Percentiles rank a stretch among this genome's conserved stretches.
phyloP scores from a whole-genome alignment of 768 basidiomycete genomes.

The Melanogaster broomeanus region DNA sequence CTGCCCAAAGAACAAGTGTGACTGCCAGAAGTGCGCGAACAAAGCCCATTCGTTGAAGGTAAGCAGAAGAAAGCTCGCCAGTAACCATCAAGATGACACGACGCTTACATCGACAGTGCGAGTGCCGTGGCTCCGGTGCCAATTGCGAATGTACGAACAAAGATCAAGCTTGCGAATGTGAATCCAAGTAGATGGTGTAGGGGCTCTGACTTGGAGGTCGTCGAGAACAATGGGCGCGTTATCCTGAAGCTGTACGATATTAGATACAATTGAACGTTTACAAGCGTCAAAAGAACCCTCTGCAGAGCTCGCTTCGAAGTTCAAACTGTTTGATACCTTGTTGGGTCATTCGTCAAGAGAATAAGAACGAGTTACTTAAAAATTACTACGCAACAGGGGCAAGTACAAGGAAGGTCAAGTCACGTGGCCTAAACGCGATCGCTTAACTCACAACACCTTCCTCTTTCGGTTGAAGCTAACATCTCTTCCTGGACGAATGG shows the following conservation, averaged over 20 bases:
- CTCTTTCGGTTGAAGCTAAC: constrained; percentile 16
- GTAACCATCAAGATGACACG: not conserved
- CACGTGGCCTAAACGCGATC: constrained; percentile 5
- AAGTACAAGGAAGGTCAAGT: constrained; percentile 8
- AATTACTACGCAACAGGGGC: not conserved
- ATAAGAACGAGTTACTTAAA: no score
- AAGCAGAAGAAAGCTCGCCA: not conserved
- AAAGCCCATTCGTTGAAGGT: constrained; percentile 27
- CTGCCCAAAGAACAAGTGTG: constrained; percentile 32
- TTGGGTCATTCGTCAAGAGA: not conserved
- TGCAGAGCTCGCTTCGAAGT: not conserved
- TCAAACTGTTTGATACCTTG: not conserved
- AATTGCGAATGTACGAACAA: constrained; percentile 19
- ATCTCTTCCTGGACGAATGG: not conserved
- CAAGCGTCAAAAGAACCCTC: not conserved
- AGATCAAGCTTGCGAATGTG: constrained; percentile 16
- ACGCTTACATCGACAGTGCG: constrained; percentile 14
- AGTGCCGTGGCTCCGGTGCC: constrained; percentile 18
- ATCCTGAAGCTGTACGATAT: constrained; percentile 4
- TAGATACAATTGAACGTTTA: not conserved
- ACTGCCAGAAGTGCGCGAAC: constrained; percentile 33
- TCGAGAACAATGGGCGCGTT: constrained; percentile 11
- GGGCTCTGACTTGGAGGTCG: not conserved
- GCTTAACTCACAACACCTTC: not conserved
- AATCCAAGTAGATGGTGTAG: constrained; percentile 11